Base-by-base conservation (phyloP, 257 asterid genomes). In the Vinca minor region DNA sequence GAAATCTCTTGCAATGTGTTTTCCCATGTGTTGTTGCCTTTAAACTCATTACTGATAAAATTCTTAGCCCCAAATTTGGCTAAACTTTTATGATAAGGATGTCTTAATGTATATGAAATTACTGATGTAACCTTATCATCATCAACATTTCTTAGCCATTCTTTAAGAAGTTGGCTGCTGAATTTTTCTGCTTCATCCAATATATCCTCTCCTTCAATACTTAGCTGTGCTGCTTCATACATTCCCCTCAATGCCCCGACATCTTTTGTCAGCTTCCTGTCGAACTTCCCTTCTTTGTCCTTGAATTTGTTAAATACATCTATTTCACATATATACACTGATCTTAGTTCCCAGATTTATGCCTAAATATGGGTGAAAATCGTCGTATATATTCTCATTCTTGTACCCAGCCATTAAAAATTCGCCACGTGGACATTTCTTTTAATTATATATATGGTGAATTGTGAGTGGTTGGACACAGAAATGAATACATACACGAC, bases 141-240 rank as follows among this genome's bases (percentile, higher is more conserved):
- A 5, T 62, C n/a, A 10, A 20, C 45, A 31, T 46, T 5, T 7
- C 12, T 21, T 3, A 66, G 4, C 42, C 50, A 35, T 48, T 45
- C 64, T 11, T 18, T 47, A 1, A 79, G 74, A 13, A 55, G 15
- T 10, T 59, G 57, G 46, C 45, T 47, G 66, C 79, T 71, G 31
- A 82, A 80, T 10, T 52, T 47, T 41, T 63, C 74, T 58, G 85
- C 86, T 54, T 79, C 82, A 18, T 78, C 78, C 18, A 87, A 77
- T 47, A 76, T 59, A 8, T 58, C 34, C 77, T 84, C 95, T 35
- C 75, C 83, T 57, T 80, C 80, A 4, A 78, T 54, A 23, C 79
- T 53, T 15, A 85, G 39, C 20, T 85, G 88, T 14, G 82, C 18
- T 6, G 86, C 92, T 69, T 82, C 92, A 55, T 76, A 80, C 25